These are phyloP conservation scores for Penicillium paradoxum DNA, from an alignment of 495 filamentous ascomycete genomes.

Conservation along the genomic window DNA sequence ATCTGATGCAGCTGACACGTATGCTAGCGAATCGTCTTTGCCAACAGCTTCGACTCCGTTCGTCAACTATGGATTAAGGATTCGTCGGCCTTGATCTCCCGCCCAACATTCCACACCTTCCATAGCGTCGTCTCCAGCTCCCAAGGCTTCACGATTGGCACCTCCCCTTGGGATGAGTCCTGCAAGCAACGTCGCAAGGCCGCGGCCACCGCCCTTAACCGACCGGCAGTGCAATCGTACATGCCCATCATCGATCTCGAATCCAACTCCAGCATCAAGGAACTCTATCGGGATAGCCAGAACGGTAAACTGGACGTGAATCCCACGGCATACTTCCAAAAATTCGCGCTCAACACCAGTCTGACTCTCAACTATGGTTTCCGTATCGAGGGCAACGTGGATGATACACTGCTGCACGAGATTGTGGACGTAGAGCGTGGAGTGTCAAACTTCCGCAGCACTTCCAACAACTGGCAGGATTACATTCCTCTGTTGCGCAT, in stretches of 20 bases:
- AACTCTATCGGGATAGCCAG: constrained; percentile 53
- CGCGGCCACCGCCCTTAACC: constrained; percentile 64
- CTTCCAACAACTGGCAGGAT: constrained; percentile 67
- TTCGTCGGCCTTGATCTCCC: constrained; percentile 63
- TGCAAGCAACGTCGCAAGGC: constrained; percentile 68
- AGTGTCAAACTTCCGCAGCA: constrained; percentile 60
- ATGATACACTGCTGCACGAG: constrained; percentile 55
- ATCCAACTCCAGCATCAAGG: constrained; percentile 58
- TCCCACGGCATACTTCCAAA: constrained; percentile 60
- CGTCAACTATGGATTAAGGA: constrained; percentile 68
- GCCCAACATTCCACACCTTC: constrained; percentile 67
- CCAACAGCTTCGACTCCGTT: constrained; percentile 65
- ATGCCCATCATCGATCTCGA: constrained; percentile 72
- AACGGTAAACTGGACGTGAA: constrained; percentile 57
- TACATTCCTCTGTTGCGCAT: constrained; percentile 61
- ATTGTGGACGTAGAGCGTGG: constrained; percentile 60
- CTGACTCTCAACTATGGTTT: constrained; percentile 64
- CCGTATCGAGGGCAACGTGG: constrained; percentile 54
- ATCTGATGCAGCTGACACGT: no score
- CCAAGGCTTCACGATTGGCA: constrained; percentile 70
- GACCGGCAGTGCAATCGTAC: constrained; percentile 60
- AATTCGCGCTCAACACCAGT: constrained; percentile 62
- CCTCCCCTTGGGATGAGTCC: constrained; percentile 69
- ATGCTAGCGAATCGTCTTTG: constrained; percentile 61
- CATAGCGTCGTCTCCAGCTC: constrained; percentile 65